A percentile compares a stretch with the other conserved stretches of the same genome.
Evolutionary conservation across 1,139 yeast species (phyloP).

Genomic region (Pneumocystis carinii): DNA sequence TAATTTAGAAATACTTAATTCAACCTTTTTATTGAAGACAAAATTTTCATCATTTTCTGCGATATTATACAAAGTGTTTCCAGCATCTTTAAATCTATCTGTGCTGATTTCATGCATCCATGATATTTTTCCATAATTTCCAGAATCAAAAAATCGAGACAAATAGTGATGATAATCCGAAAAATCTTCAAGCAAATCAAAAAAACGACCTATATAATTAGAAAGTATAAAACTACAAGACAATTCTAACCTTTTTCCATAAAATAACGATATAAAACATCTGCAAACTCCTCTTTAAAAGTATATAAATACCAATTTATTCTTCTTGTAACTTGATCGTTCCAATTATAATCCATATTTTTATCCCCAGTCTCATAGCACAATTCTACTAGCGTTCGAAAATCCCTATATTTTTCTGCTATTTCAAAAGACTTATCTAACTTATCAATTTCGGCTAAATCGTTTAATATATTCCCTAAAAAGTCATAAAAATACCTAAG

Average conservation of each 20-base stretch:
- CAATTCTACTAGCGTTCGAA: constrained; percentile 49
- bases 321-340: constrained; percentile 21
- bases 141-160: constrained; percentile 37
- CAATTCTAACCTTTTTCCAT: constrained; percentile 34
- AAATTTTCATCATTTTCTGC: constrained; percentile 31
- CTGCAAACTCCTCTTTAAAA: constrained; percentile 58
- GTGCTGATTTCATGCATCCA: constrained; percentile 60
- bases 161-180: constrained; percentile 39
- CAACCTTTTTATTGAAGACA: constrained; percentile 38
- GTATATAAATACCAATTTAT: constrained; percentile 43
- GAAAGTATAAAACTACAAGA: background rate
- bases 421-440: constrained; percentile 43
- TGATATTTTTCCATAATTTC: constrained; percentile 41
- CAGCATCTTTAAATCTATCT: constrained; percentile 37
- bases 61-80: constrained; percentile 31
- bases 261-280: constrained; percentile 46
- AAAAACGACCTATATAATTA: constrained; percentile 19
- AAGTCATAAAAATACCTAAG: background rate
- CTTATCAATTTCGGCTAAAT: constrained; percentile 33
- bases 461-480: background rate
- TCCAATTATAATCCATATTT: constrained; percentile 20
- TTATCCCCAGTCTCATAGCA: constrained; percentile 14
- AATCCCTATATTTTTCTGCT: constrained; percentile 53
- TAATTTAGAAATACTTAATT: constrained; percentile 59
- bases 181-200: constrained; percentile 42